Evolutionary conservation across 179 eudicot species (phyloP).

Genomic region (Heliamphora pulchella): DNA sequence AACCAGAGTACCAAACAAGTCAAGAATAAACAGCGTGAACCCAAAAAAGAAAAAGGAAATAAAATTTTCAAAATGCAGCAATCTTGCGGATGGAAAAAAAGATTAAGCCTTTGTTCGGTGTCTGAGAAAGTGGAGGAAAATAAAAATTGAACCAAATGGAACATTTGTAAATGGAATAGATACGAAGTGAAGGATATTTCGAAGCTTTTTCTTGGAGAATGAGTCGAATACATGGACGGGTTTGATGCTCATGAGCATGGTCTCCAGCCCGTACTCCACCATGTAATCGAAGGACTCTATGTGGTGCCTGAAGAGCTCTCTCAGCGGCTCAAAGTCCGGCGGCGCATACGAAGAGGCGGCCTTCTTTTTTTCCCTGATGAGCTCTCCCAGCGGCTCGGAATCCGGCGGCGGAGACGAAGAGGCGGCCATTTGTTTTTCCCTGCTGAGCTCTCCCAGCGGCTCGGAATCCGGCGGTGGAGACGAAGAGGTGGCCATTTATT

Average conservation of each 20-base stretch:
- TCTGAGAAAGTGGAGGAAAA: not conserved
- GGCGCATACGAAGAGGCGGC: not conserved
- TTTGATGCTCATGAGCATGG: conserved; percentile 34
- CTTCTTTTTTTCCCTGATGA: not conserved
- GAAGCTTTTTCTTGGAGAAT: conserved; percentile 33
- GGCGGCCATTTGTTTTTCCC: no score
- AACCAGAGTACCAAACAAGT: conserved; percentile 54
- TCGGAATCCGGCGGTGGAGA: not conserved
- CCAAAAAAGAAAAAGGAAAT: no score
- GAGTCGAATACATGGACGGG: conserved; percentile 53
- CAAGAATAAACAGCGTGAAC: conserved; percentile 39
- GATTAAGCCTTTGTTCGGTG: no score
- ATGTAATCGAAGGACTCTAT: conserved; percentile 73
- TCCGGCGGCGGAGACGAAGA: no score
- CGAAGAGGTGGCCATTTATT: no score
- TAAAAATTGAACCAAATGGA: not conserved
- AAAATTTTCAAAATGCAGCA: no score
- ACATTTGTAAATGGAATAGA: not conserved
- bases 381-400: not conserved
- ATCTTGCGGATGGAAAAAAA: no score
- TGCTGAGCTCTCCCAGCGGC: not conserved
- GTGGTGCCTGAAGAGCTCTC: conserved; percentile 67
- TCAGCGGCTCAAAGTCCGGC: conserved; percentile 34
- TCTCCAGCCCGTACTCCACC: conserved; percentile 42
- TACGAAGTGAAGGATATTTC: conserved; percentile 65